These are phyloP conservation scores for Chalaropsis ovoidea DNA, from an alignment of 2,329 filamentous ascomycete genomes.

Conservation along the genomic window DNA sequence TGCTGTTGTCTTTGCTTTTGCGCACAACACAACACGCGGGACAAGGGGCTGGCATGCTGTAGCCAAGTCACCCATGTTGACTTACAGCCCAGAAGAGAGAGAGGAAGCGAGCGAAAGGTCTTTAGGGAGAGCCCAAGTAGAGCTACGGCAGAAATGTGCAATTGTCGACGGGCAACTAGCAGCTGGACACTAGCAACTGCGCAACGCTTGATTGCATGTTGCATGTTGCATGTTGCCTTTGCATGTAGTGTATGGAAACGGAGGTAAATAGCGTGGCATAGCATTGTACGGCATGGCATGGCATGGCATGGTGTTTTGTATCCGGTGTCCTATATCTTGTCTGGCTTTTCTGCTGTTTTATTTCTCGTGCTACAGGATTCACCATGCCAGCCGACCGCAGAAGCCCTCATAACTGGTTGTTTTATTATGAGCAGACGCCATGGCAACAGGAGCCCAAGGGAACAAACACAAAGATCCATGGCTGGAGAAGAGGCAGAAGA, in stretches of 20 bases:
- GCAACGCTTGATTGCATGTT: background rate
- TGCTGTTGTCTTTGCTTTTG: background rate
- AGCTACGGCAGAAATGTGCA: background rate
- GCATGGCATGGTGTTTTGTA: constrained; percentile 4
- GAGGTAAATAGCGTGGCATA: background rate
- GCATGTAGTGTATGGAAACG: background rate
- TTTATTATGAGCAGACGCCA: background rate
- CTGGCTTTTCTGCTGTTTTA: background rate
- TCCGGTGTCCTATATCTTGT: background rate
- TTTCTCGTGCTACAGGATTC: constrained; percentile 3
- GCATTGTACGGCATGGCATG: background rate
- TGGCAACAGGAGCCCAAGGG: constrained; percentile 9
- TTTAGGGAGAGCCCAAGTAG: background rate
- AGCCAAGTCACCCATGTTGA: constrained; percentile 3
- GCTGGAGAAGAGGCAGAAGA: background rate
- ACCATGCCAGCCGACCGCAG: background rate
- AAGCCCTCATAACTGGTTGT: background rate
- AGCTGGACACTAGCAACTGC: background rate
- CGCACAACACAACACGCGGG: background rate
- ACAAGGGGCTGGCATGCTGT: background rate
- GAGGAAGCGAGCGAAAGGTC: constrained; percentile 8
- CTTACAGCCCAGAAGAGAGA: background rate
- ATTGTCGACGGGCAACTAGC: background rate
- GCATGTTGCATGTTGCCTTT: background rate
- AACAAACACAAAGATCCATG: constrained; percentile 1